Evolutionary conservation across 768 basidiomycete species (phyloP), one percentile per base, ranked within the genome.

Genomic region (Pleurotus platypus): DNA sequence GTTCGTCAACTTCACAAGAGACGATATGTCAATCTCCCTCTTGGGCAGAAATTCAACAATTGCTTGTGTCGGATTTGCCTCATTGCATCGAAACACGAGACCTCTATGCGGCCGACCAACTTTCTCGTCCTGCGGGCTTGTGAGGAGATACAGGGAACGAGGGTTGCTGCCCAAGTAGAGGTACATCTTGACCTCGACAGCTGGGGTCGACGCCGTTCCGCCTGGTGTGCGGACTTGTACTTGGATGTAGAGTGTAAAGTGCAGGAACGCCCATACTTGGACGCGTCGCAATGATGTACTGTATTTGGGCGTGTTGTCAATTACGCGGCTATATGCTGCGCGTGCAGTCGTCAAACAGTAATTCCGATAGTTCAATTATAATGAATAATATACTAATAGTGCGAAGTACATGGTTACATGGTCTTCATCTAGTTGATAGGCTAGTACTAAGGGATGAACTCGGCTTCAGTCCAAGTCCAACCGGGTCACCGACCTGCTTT

Each of bases 11-110:
- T 80, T 81, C 53, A 90, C 76, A 30, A 87, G 75, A 58, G 77
- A 81, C 22, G 74, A 65, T 42, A 91, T 76, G 65, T 93, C 85
- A 39, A 95, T 80, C 63, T 91, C 80, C 51, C 83, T 76, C 60
- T 85, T 85, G 0, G 81, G 84, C 9, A 95, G 70, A 64, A 95
- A 93, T 70, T 96, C 94, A 20, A 96, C 92, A 43, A 95, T 82
- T 46, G 90, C 89, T 66, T 92, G 89, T 22, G 68, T 69, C 7
- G 82, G 69, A 55, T 69, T 67, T 13, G 69, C 64, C 57, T 78
- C 73, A 18, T 85, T 83, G 20, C 82, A 79, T 48, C 89, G 87
- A 69, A 94, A 92, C 48, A 88, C 79, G 37, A 94, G 82, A 12
- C 79, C 89, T 61, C 81, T 76, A 35, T 70, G 70, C 16, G 90